Evolutionary conservation across 2,329 filamentous ascomycete genomes (phyloP), one percentile per base, ranked within the genome.

Genomic region (Neoascochyta sp.): DNA sequence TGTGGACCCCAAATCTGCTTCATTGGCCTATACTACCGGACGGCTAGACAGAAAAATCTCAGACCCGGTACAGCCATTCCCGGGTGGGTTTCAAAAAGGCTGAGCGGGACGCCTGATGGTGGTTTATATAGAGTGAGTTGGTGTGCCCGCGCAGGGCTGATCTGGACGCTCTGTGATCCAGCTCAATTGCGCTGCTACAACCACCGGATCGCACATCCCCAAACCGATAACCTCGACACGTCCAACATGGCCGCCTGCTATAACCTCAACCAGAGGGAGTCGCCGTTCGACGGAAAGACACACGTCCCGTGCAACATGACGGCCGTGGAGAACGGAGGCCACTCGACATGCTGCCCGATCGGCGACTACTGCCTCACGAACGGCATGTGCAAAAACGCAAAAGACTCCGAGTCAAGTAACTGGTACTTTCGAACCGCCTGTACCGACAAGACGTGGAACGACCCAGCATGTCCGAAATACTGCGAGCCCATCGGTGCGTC

Each of bases 281-380:
- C 24, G 6, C 19, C 24, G 4, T 33, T 16, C 10, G 30, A 33
- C 10, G 19, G 16, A 9, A 16, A 18, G 8, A 15, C 18, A 7
- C 16, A 34, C 7, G 27, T 35, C 8, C 37, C 41, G 10, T 45
- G 38, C 22, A 33, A 44, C 15, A 27, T 27, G 21, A 40, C 36
- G 14, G 37, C 37, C 16, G 21, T 38, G 6, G 25, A 30, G 12
- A 24, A 32, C 7, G 38, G 38, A 14, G 29, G 26, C 5, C 38
- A 42, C 17, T 34, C 34, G 9, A 22, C 32, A 21, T 45, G 38
- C 22, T 45, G 35, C 13, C 14, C 24, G 4, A 18, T 32, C 3
- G 32, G 33, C 4, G 38, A 41, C 24, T 20, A 31, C 6, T 42
- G 41, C 17, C 26, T 42, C n/a, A 37, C 34, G 3, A 45, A 42